Evolutionary conservation across 257 asterid genomes (phyloP).

Genomic region (Nicotiana attenuata): DNA sequence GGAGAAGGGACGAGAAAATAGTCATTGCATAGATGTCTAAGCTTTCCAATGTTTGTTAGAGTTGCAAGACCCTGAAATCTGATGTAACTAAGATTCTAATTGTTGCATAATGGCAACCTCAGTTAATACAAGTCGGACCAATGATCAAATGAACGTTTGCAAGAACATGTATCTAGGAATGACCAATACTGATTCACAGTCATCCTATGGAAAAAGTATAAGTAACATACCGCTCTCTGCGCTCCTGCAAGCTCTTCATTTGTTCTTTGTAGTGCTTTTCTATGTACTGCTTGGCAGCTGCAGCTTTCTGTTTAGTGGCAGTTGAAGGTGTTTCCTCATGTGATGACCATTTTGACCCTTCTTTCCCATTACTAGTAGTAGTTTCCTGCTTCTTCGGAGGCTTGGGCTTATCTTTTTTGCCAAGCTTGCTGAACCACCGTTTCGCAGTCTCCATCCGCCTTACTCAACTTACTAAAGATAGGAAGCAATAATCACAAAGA

Average conservation of each 20-base stretch:
- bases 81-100: neutral
- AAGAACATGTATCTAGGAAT: neutral
- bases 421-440: constrained; percentile 62
- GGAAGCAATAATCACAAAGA: constrained; percentile 20
- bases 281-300: constrained; percentile 95
- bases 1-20: neutral
- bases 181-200: constrained; percentile 3
- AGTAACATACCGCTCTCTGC: constrained; percentile 74
- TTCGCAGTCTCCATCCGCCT: constrained; percentile 63
- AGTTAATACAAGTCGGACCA: neutral
- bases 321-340: constrained; percentile 77
- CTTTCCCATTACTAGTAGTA: constrained; percentile 45
- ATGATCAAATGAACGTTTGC: neutral
- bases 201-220: neutral
- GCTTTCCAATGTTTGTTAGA: neutral
- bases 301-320: constrained; percentile 94
- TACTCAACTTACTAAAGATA: constrained; percentile 18
- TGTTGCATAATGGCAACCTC: neutral
- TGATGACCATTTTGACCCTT: constrained; percentile 48
- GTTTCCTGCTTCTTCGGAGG: constrained; percentile 64
- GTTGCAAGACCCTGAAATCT: neutral
- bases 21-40: neutral
- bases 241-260: constrained; percentile 91
- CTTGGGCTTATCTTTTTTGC: constrained; percentile 67
- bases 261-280: constrained; percentile 97